Percentiles rank a stretch among this genome's conserved stretches.
phyloP scores from a whole-genome alignment of 805 yeast species.

The Priceomyces melissophilus region DNA sequence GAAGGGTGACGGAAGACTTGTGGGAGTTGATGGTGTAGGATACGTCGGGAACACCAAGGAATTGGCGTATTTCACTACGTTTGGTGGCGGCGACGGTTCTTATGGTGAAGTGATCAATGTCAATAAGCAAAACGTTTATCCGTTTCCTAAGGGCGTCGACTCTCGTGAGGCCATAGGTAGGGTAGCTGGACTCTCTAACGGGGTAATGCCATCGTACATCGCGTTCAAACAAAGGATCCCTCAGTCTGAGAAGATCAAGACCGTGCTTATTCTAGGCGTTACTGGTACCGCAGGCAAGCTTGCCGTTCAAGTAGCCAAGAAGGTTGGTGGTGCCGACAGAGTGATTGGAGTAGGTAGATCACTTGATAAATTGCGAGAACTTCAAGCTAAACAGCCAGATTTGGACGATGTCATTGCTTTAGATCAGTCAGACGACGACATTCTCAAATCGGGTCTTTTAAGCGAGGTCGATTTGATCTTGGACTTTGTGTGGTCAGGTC shows the following conservation, averaged over 20 bases:
- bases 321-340: background rate
- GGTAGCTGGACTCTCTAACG: conserved; percentile 4
- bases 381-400: background rate
- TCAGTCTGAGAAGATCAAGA: background rate
- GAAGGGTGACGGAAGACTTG: background rate
- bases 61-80: conserved; percentile 3
- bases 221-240: conserved; percentile 1
- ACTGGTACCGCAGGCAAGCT: conserved; percentile 3
- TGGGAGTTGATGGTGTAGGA: conserved; percentile 6
- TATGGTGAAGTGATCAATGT: conserved; percentile 4
- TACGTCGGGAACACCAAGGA: background rate
- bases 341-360: conserved; percentile 4
- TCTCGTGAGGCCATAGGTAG: conserved; percentile 1
- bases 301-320: conserved; percentile 3
- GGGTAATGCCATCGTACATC: conserved; percentile 1
- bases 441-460: background rate
- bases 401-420: conserved; percentile 2
- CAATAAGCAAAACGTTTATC: background rate
- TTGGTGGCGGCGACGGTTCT: conserved; percentile 3
- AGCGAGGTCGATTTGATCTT: conserved; percentile 1
- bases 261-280: conserved; percentile 3
- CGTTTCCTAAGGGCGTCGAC: background rate
- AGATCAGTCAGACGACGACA: background rate
- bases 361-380: background rate
- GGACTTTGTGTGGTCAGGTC: conserved; percentile 3